Evolutionary conservation across 257 asterid species (phyloP).

Genomic region (Solanum arcanum): DNA sequence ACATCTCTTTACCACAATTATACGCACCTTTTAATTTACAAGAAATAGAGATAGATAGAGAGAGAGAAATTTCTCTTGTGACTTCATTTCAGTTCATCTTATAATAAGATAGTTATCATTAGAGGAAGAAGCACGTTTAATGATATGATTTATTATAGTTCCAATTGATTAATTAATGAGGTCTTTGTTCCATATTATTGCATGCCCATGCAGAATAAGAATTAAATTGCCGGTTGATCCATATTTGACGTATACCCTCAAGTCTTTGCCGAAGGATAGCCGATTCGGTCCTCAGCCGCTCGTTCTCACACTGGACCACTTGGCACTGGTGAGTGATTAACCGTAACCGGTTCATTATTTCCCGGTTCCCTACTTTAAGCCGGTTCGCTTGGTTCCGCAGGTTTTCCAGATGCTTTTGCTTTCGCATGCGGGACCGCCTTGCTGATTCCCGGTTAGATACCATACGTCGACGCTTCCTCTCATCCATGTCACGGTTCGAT

Average conservation of each 20-base stretch:
- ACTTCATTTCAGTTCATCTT: conserved; percentile 2
- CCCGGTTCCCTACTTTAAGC: conserved; percentile 48
- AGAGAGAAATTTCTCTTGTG: neutral
- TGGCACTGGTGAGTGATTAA: conserved; percentile 30
- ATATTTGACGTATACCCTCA: conserved; percentile 60
- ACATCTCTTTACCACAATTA: conserved; percentile 3
- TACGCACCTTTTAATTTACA: conserved; percentile 10
- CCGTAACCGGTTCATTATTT: conserved; percentile 48
- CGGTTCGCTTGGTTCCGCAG: conserved; percentile 63
- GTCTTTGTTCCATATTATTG: conserved; percentile 22
- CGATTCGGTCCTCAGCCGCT: conserved; percentile 50
- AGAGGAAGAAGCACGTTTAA: neutral
- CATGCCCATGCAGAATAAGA: conserved; percentile 45
- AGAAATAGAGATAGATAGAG: neutral
- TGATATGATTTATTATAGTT: neutral
- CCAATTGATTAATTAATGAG: conserved; percentile 22
- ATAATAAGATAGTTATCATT: neutral
- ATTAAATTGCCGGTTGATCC: conserved; percentile 43
- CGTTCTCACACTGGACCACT: conserved; percentile 32
- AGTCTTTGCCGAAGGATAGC: conserved; percentile 56
- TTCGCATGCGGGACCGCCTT: conserved; percentile 72
- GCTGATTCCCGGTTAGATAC: conserved; percentile 94
- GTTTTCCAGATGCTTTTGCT: conserved; percentile 72
- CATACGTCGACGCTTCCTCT: conserved; percentile 68
- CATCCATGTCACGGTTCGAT: conserved; percentile 21